Evolutionary conservation across 2,329 filamentous ascomycete genomes (phyloP).

Genomic region (Talaromyces sp.): DNA sequence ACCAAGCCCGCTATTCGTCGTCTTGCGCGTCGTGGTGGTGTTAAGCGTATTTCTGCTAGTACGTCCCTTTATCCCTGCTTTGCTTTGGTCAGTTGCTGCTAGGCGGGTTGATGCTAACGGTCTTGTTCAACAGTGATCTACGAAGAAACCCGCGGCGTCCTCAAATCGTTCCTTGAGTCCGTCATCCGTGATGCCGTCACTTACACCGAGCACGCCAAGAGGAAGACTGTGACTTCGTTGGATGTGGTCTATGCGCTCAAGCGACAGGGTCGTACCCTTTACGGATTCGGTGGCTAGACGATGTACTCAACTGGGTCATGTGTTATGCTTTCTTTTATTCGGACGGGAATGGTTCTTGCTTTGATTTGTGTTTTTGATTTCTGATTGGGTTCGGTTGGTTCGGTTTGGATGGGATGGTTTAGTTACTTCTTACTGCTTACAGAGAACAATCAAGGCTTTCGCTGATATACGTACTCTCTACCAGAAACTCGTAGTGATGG

Average conservation of each 20-base stretch:
- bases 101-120: not conserved
- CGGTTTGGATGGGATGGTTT: conserved; percentile 1
- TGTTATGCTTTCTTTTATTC: not conserved
- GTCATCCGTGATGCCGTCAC: conserved; percentile 78
- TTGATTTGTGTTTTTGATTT: not conserved
- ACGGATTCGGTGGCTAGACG: conserved; percentile 82
- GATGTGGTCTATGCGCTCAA: conserved; percentile 64
- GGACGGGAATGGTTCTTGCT: not conserved
- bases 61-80: not conserved
- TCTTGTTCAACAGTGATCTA: conserved; percentile 59
- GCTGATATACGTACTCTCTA: too few relatives aligned
- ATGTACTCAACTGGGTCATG: not conserved
- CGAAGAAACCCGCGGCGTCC: conserved; percentile 76
- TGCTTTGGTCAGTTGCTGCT: too few relatives aligned
- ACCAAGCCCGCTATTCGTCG: conserved; percentile 98
- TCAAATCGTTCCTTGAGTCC: conserved; percentile 79
- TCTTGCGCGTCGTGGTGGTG: conserved; percentile 98
- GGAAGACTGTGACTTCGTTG: conserved; percentile 56
- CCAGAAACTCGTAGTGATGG: not conserved
- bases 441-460: not conserved
- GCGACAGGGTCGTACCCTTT: conserved; percentile 66
- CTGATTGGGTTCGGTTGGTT: not conserved
- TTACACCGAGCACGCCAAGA: conserved; percentile 80
- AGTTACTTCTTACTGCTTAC: not conserved
- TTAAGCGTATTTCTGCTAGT: conserved; percentile 98